Evolutionary conservation across 352 stramenopile species (phyloP).

Genomic region (Pythium sp.): DNA sequence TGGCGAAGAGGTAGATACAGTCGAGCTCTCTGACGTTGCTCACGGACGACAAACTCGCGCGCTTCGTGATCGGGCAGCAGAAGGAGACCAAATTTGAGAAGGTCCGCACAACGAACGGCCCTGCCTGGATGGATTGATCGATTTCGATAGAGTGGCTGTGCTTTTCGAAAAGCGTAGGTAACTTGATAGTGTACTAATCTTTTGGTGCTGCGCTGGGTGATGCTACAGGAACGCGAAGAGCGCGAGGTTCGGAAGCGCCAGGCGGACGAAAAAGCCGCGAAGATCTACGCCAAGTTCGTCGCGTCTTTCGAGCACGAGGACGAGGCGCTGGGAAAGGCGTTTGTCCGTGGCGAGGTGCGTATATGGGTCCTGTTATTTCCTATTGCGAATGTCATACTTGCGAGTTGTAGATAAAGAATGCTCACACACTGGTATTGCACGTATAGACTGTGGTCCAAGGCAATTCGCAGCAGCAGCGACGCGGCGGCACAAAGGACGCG

Average conservation of each 20-base stretch:
- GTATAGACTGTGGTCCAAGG: slow-evolving; percentile 7
- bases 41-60: slow-evolving; percentile 78
- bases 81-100: slow-evolving; percentile 89
- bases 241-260: slow-evolving; percentile 80
- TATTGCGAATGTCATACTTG: too few relatives aligned
- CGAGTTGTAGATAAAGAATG: too few relatives aligned
- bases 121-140: not conserved
- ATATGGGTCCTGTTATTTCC: too few relatives aligned
- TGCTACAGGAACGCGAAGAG: slow-evolving; percentile 59
- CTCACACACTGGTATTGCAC: not conserved
- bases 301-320: slow-evolving; percentile 87
- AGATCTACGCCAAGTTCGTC: slow-evolving; percentile 89
- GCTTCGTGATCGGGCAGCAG: slow-evolving; percentile 72
- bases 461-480: slow-evolving; percentile 1
- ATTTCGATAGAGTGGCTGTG: not conserved
- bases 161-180: not conserved
- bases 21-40: slow-evolving; percentile 56
- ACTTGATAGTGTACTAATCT: not conserved
- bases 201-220: not conserved
- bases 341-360: slow-evolving; percentile 42
- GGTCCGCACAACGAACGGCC: slow-evolving; percentile 22
- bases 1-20: slow-evolving; percentile 65
- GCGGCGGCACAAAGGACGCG: not conserved
- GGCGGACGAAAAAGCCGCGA: slow-evolving; percentile 81
- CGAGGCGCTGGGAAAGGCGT: slow-evolving; percentile 54